These are phyloP conservation scores for Mycena floridula DNA, from an alignment of 768 basidiomycete species.

Conservation along the genomic window DNA sequence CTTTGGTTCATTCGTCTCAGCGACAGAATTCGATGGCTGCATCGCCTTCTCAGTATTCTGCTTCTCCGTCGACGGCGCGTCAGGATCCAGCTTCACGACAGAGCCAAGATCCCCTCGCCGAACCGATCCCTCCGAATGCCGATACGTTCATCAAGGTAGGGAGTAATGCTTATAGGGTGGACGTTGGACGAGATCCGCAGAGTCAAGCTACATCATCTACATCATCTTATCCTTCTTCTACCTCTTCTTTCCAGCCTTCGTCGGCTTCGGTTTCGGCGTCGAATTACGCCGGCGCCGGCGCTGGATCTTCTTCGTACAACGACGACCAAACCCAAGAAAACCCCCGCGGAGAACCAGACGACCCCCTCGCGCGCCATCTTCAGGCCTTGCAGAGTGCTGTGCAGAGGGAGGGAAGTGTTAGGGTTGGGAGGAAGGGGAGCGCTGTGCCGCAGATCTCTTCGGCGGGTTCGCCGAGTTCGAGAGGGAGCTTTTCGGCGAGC, in stretches of 20 bases:
- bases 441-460: no score
- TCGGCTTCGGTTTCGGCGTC: no score
- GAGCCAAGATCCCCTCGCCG: slow-evolving; percentile 40
- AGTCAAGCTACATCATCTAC: slow-evolving; percentile 21
- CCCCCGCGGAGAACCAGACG: slow-evolving; percentile 30
- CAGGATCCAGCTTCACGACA: slow-evolving; percentile 14
- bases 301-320: slow-evolving; percentile 20
- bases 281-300: no score
- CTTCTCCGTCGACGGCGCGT: slow-evolving; percentile 6
- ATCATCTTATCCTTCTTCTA: no score
- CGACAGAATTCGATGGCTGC: slow-evolving; percentile 28
- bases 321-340: slow-evolving; percentile 23
- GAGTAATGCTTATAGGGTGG: slow-evolving; percentile 58
- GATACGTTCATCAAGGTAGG: slow-evolving; percentile 71
- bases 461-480: no score
- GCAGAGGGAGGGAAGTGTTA: slow-evolving; percentile 38
- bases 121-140: slow-evolving; percentile 57
- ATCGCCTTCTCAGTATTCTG: slow-evolving; percentile 5
- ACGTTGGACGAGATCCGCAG: slow-evolving; percentile 63
- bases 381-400: slow-evolving; percentile 48
- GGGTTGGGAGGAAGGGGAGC: no score
- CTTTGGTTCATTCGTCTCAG: slow-evolving; percentile 33
- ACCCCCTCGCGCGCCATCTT: slow-evolving; percentile 65
- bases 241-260: no score
- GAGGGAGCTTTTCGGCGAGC: no score